Evolutionary conservation across 1,284 basidiomycete genomes (phyloP).

Genomic region (Trametes sp.): DNA sequence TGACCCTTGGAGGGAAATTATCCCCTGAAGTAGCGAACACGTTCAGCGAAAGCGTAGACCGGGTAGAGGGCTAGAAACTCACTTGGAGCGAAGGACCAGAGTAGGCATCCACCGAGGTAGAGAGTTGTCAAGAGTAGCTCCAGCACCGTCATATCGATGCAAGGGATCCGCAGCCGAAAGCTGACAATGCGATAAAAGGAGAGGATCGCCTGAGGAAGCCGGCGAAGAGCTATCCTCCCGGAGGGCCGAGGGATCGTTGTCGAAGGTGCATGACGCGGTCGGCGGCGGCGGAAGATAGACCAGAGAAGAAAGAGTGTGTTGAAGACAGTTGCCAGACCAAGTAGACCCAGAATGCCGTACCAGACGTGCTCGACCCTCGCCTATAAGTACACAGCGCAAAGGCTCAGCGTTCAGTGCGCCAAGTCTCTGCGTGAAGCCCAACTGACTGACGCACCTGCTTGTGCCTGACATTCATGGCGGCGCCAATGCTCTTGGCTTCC

Average conservation of each 20-base stretch:
- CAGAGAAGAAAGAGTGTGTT: slow-evolving; percentile 36
- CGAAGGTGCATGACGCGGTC: background rate
- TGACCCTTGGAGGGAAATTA: background rate
- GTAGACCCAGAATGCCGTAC: slow-evolving; percentile 33
- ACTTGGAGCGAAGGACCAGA: slow-evolving; percentile 41
- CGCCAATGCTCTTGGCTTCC: slow-evolving; percentile 18
- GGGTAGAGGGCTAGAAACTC: slow-evolving; percentile 8
- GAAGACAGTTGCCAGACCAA: slow-evolving; percentile 32
- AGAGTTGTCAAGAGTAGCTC: slow-evolving; percentile 32
- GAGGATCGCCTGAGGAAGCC: slow-evolving; percentile 34
- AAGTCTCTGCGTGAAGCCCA: background rate
- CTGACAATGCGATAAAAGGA: slow-evolving; percentile 35
- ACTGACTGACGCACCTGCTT: slow-evolving; percentile 7
- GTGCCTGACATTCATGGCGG: slow-evolving; percentile 2
- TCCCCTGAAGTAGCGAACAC: slow-evolving; percentile 5
- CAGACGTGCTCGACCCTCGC: slow-evolving; percentile 36
- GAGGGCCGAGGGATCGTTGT: background rate
- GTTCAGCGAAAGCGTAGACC: background rate
- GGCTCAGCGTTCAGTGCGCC: slow-evolving; percentile 1
- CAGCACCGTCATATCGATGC: slow-evolving; percentile 35
- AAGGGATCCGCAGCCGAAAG: slow-evolving; percentile 38
- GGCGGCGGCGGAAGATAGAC: slow-evolving; percentile 31
- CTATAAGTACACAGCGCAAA: slow-evolving; percentile 23
- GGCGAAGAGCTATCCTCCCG: slow-evolving; percentile 12
- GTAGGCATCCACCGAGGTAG: slow-evolving; percentile 37